Base-by-base conservation (phyloP, 495 filamentous ascomycete genomes). In the Niebla homalea region DNA sequence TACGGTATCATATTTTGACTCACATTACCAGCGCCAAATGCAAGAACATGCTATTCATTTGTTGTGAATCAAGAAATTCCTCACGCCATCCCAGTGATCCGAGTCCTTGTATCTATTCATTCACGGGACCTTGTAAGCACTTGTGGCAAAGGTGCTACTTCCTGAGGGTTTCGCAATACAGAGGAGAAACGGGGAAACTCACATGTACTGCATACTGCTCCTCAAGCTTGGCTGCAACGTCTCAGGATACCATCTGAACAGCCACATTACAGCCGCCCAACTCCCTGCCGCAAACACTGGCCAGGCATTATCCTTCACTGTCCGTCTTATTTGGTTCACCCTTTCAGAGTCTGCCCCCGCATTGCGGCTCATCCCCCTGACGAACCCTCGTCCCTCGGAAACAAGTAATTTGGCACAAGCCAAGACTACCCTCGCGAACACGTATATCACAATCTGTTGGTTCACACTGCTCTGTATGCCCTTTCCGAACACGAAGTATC, bases 151-250 rank as follows among this genome's bases (percentile, higher is more conserved):
- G 35, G 7, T 23, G 36, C 12, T 37, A 32, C 26, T 32, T 32
- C 1, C 14, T 32, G 29, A 32, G 14, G 29, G 32, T n/a, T 18
- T 19, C 26, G 18, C 15, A 14, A 7, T 21, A 10, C 35, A 39
- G 38, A 38, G 10, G 2, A 38, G 16, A n/a, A 50, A 25, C 12
- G 18, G n/a, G 45, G 62, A 32, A 50, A 76, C 80, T 64, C 87
- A 97, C 77, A 99, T 94, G 65, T 97, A 99, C 52, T 80, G 83
- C 92, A 99, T 99, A 70, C 90, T 96, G 67, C 83, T 89, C 64
- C 88, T 76, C 70, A 99, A 68, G 65, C 89, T 94, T 43, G 79
- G 75, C 69, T 93, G 90, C 60, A 99, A 71, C 22, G 81, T 86
- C 52, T 92, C 86, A 10, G 89, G 85, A 69, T 96, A 78, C 80